Percentiles rank a stretch among this genome's conserved stretches.
These are phyloP conservation scores for Neonectria sp. DNA, from an alignment of 2,329 filamentous ascomycete species.

Conservation along the genomic window DNA sequence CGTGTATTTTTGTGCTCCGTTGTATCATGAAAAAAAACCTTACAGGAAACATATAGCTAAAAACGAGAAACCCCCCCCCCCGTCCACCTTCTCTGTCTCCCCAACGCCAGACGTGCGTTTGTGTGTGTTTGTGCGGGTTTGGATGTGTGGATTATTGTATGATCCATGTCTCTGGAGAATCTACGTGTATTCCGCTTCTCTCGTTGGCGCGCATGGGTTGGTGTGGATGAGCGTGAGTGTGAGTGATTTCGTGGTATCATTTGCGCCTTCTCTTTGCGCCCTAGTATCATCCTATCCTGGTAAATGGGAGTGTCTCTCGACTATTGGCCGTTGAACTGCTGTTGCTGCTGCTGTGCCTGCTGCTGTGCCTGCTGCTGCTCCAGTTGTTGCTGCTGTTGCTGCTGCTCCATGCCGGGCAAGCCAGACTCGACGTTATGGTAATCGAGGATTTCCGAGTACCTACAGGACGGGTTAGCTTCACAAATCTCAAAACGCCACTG, in stretches of 20 bases:
- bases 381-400: conserved; percentile 11
- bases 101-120: conserved; percentile 50
- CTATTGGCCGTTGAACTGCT: conserved; percentile 55
- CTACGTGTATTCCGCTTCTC: conserved; percentile 16
- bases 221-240: conserved; percentile 36
- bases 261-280: conserved; percentile 43
- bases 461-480: conserved; percentile 55
- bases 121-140: conserved; percentile 36
- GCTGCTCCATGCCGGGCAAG: conserved; percentile 56
- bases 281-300: conserved; percentile 44
- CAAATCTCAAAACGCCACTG: not conserved
- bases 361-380: conserved; percentile 49
- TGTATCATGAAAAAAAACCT: conserved; percentile 38
- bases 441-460: conserved; percentile 99
- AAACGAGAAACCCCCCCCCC: conserved; percentile 32
- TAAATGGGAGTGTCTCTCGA: conserved; percentile 49
- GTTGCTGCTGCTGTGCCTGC: conserved; percentile 50
- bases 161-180: conserved; percentile 34
- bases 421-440: conserved; percentile 91
- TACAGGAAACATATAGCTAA: conserved; percentile 39
- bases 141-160: conserved; percentile 32
- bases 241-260: conserved; percentile 56
- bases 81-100: conserved; percentile 43
- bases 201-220: conserved; percentile 9
- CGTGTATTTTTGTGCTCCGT: conserved; percentile 48